These are phyloP conservation scores for Volvox reticuliferus DNA, from an alignment of 139 green algal genomes.

Conservation along the genomic window DNA sequence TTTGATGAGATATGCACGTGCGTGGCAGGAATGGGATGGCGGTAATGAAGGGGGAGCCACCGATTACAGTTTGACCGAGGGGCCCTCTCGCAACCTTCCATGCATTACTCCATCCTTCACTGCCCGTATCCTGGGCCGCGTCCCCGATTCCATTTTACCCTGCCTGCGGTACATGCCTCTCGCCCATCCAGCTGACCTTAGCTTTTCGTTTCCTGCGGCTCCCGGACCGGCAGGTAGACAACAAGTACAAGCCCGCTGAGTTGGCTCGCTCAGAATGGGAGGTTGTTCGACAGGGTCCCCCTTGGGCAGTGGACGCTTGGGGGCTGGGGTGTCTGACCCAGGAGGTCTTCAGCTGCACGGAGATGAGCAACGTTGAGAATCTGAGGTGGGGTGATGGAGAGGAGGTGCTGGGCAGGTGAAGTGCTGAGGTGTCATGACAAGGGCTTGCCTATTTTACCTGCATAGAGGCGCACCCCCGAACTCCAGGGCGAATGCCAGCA, in stretches of 20 bases:
- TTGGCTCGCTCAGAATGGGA: conserved; percentile 89
- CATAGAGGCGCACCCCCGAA: conserved; percentile 92
- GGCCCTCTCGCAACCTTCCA: no score
- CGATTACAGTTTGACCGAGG: no score
- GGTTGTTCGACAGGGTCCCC: conserved; percentile 74
- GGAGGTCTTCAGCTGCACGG: conserved; percentile 76
- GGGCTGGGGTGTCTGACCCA: conserved; percentile 97
- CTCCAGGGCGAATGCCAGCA: conserved; percentile 89
- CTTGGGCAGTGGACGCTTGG: conserved; percentile 97
- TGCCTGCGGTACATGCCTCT: no score
- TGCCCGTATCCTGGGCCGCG: no score
- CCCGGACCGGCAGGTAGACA: conserved; percentile 34
- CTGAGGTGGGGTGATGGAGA: conserved; percentile 44
- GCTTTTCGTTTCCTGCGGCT: no score
- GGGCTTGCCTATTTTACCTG: no score
- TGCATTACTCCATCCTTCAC: no score
- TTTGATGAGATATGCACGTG: no score
- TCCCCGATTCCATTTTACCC: no score
- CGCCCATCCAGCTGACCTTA: no score
- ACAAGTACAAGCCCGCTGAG: conserved; percentile 94
- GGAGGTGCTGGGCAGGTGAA: neutral
- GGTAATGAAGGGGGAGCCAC: no score
- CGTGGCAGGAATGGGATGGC: no score
- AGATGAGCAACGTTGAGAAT: conserved; percentile 60
- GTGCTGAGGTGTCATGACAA: neutral